Base-by-base conservation (phyloP, 2,329 filamentous ascomycete genomes). In the Blumeria hordei region DNA sequence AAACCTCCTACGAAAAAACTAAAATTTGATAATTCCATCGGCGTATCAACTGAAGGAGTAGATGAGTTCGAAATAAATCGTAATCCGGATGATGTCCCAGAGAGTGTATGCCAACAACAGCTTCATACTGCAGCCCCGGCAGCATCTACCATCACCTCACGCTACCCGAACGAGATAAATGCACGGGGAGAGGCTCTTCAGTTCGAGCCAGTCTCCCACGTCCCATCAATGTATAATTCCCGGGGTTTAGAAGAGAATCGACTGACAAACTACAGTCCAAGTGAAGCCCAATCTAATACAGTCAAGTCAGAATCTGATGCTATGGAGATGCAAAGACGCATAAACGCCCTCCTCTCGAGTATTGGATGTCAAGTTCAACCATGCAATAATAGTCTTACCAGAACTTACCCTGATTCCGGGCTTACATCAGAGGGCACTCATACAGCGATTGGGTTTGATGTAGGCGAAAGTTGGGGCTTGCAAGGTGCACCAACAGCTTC, bases 1-100 rank as follows among this genome's bases (percentile, higher is more conserved):
- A 65, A 69, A 54, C 69, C 67, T 3, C 69, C 73, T 1, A 47
- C 72, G 45, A 85, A 83, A 66, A 83, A 83, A 65, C 75, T 82
- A 58, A 81, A 80, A 63, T 81, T 77, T 66, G 78, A 83, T 62
- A 70, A 74, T 16, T 67, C 71, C 33, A 69, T 68, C 53, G 76
- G 76, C 60, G 74, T 73, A 39, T 71, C 3, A 52, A 56, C 32
- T 11, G 45, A 55, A 52, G 39, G 33, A 35, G 33, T 28, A 11
- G 60, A 61, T 44, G 57, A 61, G 14, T 56, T 58, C 34, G 61
- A 62, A 57, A 62, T 64, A 28, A 28, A 28, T 28, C 21, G 21
- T 54, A 55, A 60, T 55, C 45, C 64, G 41, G 60, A 57, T 36
- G 55, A 57, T n/a, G 59, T 58, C 1, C 58, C 59, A 6, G 59